Evolutionary conservation across 371 early-diverging fungal species (phyloP), one percentile per base, ranked within the genome.

Genomic region (Mortierella sp.): DNA sequence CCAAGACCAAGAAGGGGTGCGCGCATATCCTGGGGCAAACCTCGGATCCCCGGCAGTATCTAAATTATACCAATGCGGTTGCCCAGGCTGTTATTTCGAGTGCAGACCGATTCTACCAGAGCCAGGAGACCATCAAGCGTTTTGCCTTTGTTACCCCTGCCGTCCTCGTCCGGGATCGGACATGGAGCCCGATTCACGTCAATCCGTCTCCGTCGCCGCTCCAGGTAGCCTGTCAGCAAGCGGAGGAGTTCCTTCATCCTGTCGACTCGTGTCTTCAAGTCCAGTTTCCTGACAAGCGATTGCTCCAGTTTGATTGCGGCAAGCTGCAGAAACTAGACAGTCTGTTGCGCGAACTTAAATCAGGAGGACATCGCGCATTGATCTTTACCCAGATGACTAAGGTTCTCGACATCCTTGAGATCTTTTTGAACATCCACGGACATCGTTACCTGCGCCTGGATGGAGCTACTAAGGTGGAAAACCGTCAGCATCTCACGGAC

Each of bases 301-400:
- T 96, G n/a, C 80, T 97, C 55, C 97, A 96, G 79, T 97, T 95
- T 79, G 97, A 97, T 81, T 96, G 97, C 79, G 97, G 97, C 53
- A 97, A 97, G 78, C 89, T 97, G 55, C 97, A 97, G 76, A 93
- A 92, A 48, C 87, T 98, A 46, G 98, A 95, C 82, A 91, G 87
- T 75, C 87, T 98, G 34, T 84, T 99, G 53, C 90, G 92, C 9
- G 89, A 92, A n/a, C 87, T 98, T 57, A 93, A 95, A 53, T 90
- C 90, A 4, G 93, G 92, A 67, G 92, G 97, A 5, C 97, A 97
- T 81, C 94, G 97, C 51, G 97, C 96, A 0, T 88, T 99, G 77
- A 94, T 99, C 73, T 99, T 99, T 81, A 98, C 98, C 72, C 99
- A 99, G 88, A 99, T 99, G 99, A 99, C 99, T 11, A 92, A 94